Evolutionary conservation across 208 protist species (phyloP), one percentile per base, ranked within the genome.

Genomic region (Trypanosoma cruzi): DNA sequence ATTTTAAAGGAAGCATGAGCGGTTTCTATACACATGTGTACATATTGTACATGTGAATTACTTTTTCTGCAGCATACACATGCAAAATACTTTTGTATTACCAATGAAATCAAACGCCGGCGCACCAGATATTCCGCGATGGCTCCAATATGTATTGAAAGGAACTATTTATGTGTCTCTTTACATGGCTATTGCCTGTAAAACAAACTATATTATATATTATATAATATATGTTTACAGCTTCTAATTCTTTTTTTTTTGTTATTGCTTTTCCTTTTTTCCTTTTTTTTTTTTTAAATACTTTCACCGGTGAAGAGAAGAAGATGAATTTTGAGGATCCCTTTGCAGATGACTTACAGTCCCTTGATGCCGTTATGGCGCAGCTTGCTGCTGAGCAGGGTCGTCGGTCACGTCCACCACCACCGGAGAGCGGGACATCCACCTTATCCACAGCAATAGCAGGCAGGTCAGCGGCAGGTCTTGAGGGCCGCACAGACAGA

Each of bases 311-410:
- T 57, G 26, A 36, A 56, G 13, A 13, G 58, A 36, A 13, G 22
- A 26, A 48, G 49, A 92, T 92, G 86, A 87, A 81, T 68, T 70
- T 92, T 52, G 71, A 92, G 26, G 83, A 92, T 54, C 86, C 79
- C 24, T 92, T 86, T 71, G 82, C 86, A 13, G 72, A 78, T 78
- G 83, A 92, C 57, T 74, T 89, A 36, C 71, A 64, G 16, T 71
- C 71, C 24, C 75, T 88, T 55, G 61, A 73, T 29, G 36, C 71
- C 20, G 28, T 70, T 18, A 75, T 75, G 71, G 71, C 71, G 42
- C n/a, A 75, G 32, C 44, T 74, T 13, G n/a, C 61, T 32, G 54
- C 54, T 14, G 58, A 29, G 8, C 64, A 53, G 32, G 29, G 18
- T 31, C 18, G 50, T 18, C 31, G 24, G 24, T 55, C 68, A 20